Evolutionary conservation across 495 filamentous ascomycete genomes (phyloP).

Genomic region (Daldinia loculata): DNA sequence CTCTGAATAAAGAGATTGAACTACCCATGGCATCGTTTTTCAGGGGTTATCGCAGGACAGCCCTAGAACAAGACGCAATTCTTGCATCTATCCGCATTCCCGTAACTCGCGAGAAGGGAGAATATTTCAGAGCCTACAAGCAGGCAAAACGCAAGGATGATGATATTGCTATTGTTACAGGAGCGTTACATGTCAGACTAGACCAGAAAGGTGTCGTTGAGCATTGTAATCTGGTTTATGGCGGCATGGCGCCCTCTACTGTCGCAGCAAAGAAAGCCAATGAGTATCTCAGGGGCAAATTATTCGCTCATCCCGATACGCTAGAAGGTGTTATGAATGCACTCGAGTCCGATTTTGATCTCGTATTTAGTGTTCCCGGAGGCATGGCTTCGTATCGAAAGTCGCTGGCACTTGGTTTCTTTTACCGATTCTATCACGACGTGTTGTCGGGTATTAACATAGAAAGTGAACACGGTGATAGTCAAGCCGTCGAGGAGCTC

Average conservation of each 20-base stretch:
- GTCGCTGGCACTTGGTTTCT: conserved; percentile 86
- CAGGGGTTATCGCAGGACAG: conserved; percentile 87
- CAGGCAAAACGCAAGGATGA: conserved; percentile 96
- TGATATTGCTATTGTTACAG: conserved; percentile 95
- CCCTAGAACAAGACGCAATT: conserved; percentile 81
- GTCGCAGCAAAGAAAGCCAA: conserved; percentile 81
- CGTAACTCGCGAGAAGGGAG: conserved; percentile 69
- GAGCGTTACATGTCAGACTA: conserved; percentile 76
- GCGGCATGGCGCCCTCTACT: conserved; percentile 89
- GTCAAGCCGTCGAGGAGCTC: conserved; percentile 70
- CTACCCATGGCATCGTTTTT: conserved; percentile 95
- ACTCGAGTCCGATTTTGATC: conserved; percentile 84
- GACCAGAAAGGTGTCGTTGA: conserved; percentile 71
- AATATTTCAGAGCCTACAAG: conserved; percentile 84
- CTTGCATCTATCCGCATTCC: conserved; percentile 90
- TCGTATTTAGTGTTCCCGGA: conserved; percentile 86
- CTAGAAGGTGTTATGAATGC: conserved; percentile 89
- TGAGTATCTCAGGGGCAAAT: conserved; percentile 75
- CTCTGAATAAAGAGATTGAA: conserved; percentile 71
- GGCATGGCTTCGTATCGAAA: conserved; percentile 97
- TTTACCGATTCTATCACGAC: conserved; percentile 87
- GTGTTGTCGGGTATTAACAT: conserved; percentile 58
- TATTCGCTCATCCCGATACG: conserved; percentile 78
- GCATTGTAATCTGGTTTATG: conserved; percentile 81
- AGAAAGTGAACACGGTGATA: conserved; percentile 57